Evolutionary conservation across 805 yeast genomes (phyloP).

Genomic region (Tetrapisispora nanseiensis): DNA sequence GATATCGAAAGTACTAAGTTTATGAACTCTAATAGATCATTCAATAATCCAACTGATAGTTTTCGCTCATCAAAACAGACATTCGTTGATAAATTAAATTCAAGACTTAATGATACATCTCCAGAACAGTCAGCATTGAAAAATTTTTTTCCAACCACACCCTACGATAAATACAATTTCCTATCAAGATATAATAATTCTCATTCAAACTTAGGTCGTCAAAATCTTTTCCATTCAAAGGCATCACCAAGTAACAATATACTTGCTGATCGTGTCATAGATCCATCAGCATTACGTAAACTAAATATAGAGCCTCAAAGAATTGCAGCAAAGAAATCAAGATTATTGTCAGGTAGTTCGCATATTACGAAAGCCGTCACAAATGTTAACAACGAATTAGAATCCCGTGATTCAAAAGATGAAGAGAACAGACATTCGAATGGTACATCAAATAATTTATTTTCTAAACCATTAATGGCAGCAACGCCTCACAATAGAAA

Average conservation of each 20-base stretch:
- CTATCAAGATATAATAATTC: background rate
- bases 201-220: conserved; percentile 5
- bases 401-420: background rate
- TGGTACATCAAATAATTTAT: background rate
- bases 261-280: conserved; percentile 8
- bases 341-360: conserved; percentile 26
- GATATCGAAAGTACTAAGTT: background rate
- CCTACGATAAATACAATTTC: conserved; percentile 6
- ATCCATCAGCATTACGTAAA: conserved; percentile 27
- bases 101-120: conserved; percentile 23
- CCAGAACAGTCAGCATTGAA: conserved; percentile 24
- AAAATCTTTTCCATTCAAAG: conserved; percentile 4
- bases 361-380: conserved; percentile 12
- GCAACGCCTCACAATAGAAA: no score
- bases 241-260: conserved; percentile 6
- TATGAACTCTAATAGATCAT: background rate
- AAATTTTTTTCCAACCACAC: conserved; percentile 28
- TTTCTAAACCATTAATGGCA: background rate
- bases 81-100: conserved; percentile 30
- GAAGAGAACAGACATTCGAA: no score
- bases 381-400: background rate
- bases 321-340: conserved; percentile 36
- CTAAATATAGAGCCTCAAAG: conserved; percentile 34
- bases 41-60: conserved; percentile 2
- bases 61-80: conserved; percentile 18